Evolutionary conservation across 2,329 filamentous ascomycete species (phyloP).

Genomic region (Scopulariopsis brevicaulis): DNA sequence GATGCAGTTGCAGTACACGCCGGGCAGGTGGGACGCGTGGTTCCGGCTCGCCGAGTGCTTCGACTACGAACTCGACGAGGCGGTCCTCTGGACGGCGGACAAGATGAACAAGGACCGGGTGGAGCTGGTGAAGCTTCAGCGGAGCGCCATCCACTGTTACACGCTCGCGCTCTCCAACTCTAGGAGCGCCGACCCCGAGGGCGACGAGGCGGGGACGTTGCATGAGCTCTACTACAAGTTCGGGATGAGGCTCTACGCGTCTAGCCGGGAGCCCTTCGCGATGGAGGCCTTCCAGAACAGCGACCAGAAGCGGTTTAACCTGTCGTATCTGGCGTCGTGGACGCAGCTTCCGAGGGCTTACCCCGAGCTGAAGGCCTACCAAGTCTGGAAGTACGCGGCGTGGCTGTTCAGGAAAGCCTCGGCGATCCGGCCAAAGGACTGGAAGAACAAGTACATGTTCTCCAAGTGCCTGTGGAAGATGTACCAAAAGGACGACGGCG

Average conservation of each 20-base stretch:
- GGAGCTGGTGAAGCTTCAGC: slow-evolving; percentile 65
- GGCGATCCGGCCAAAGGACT: slow-evolving; percentile 39
- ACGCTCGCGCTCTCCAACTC: slow-evolving; percentile 48
- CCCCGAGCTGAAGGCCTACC: slow-evolving; percentile 45
- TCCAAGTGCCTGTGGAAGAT: slow-evolving; percentile 55
- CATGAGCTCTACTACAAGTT: slow-evolving; percentile 50
- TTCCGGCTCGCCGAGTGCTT: slow-evolving; percentile 79
- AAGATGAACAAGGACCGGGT: slow-evolving; percentile 77
- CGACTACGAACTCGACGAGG: slow-evolving; percentile 79
- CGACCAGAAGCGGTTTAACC: slow-evolving; percentile 46
- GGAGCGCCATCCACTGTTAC: slow-evolving; percentile 74
- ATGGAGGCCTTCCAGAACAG: slow-evolving; percentile 50
- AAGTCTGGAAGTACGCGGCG: slow-evolving; percentile 50
- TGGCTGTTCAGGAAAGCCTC: slow-evolving; percentile 45
- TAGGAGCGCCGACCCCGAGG: slow-evolving; percentile 26
- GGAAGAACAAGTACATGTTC: slow-evolving; percentile 52
- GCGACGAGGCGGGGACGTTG: slow-evolving; percentile 34
- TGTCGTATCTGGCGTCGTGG: slow-evolving; percentile 34
- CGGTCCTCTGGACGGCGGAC: slow-evolving; percentile 78
- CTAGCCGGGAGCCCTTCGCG: slow-evolving; percentile 49
- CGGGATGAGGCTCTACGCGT: slow-evolving; percentile 50
- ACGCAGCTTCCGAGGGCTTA: slow-evolving; percentile 42
- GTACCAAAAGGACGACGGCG: slow-evolving; percentile 38
- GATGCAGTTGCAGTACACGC: slow-evolving; percentile 72
- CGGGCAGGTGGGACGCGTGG: slow-evolving; percentile 82